A percentile compares a stretch with the other conserved stretches of the same genome.
These are phyloP conservation scores for Moniliophthora roreri DNA, from an alignment of 1,284 basidiomycete species.

Conservation along the genomic window DNA sequence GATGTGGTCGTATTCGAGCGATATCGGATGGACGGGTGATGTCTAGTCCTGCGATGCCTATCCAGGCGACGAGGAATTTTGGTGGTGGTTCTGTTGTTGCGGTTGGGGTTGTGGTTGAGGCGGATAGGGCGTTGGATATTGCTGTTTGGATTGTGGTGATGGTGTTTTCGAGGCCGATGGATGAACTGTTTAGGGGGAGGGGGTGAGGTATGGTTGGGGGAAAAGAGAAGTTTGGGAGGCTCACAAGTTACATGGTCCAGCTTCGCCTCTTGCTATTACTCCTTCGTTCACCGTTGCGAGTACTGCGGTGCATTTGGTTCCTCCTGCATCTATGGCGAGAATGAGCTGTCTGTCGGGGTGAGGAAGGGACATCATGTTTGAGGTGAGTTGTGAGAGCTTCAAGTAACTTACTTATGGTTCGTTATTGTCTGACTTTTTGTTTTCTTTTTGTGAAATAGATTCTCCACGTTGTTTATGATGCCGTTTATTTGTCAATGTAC, in stretches of 20 bases:
- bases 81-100: not conserved
- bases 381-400: too few species aligned
- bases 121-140: not conserved
- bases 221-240: not conserved
- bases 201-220: not conserved
- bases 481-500: too few species aligned
- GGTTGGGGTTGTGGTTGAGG: not conserved
- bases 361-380: too few species aligned
- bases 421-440: too few species aligned
- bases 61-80: not conserved
- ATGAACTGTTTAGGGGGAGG: not conserved
- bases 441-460: too few species aligned
- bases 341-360: too few species aligned
- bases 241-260: not conserved
- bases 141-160: not conserved
- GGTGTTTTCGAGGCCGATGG: not conserved
- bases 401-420: too few species aligned
- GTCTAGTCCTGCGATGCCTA: not conserved
- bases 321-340: slow-evolving; percentile 25
- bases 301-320: slow-evolving; percentile 23
- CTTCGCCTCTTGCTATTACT: not conserved
- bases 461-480: too few species aligned
- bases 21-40: not conserved
- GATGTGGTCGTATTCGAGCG: not conserved
- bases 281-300: slow-evolving; percentile 13